Evolutionary conservation across 2,329 filamentous ascomycete species (phyloP), one percentile per base, ranked within the genome.

Genomic region (Stagonosporopsis rhizophila): DNA sequence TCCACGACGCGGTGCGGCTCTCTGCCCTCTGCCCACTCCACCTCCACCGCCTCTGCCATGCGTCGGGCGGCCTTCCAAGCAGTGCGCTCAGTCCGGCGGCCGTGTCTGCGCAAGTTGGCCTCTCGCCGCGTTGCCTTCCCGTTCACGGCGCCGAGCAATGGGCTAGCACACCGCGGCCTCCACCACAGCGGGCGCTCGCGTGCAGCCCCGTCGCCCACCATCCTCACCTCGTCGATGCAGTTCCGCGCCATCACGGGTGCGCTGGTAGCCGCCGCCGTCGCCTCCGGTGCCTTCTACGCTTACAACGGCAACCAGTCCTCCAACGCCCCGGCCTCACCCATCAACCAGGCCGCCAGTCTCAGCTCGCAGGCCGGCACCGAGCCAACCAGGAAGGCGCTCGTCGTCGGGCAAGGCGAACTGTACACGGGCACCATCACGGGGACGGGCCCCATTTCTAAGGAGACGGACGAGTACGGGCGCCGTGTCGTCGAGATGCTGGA

Each of bases 401-500:
- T 97, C 38, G 91, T 99, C 48, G 92, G 94, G 58, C 89, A 93
- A 70, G 92, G 96, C 73, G 89, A 96, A 75, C 85, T 99, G 45
- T 94, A 93, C 72, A 95, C 94, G 11, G 90, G 91, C 22, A 90
- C 91, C 8, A 88, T 97, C 60, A 87, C 92, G 17, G 91, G 90
- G 56, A 90, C 96, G 69, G 90, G 88, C 6, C 92, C 94, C 19
- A 86, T 99, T 58, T 90, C 90, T 41, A 99, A 99, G 79, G 85
- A 90, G 68, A 92, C 89, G 3, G 90, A 93, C 78, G 89, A 92
- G 73, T 89, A 89, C 74, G 92, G 92, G 27, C 86, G 89, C 62
- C 91, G 90, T 72, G 89, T 97, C 30, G 82, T 99, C 57, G 94
- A 97, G 81, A 99, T 99, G 94, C 82, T 99, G 77, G 96, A 91